Evolutionary conservation across 2,329 filamentous ascomycete species (phyloP).

Genomic region (Ophiostoma novo-ulmi): DNA sequence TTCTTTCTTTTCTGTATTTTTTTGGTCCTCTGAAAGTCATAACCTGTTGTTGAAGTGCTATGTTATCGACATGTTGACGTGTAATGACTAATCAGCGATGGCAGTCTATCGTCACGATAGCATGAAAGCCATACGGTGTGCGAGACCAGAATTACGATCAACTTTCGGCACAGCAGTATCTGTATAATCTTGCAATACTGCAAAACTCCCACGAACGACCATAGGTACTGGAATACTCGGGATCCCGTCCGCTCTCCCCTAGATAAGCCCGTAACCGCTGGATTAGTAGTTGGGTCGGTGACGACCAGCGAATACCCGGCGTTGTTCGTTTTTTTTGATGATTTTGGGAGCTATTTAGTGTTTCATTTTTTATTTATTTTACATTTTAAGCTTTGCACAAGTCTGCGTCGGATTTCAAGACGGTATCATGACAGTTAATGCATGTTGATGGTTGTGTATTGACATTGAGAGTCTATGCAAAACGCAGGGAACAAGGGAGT

Average conservation of each 20-base stretch:
- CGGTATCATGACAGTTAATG: too few species aligned
- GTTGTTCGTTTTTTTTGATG: background rate
- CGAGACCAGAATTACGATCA: background rate
- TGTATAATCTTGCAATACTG: background rate
- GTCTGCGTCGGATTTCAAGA: too few species aligned
- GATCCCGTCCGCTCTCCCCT: conserved; percentile 10
- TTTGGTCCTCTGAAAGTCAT: too few species aligned
- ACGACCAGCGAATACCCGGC: background rate
- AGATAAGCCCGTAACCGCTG: background rate
- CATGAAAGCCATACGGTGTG: too few species aligned
- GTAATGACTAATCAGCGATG: too few species aligned
- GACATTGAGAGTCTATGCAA: too few species aligned
- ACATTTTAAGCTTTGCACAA: background rate
- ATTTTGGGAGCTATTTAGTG: too few species aligned
- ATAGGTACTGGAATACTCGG: conserved; percentile 10
- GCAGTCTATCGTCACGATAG: too few species aligned
- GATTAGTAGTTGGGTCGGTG: background rate
- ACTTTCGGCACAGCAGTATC: background rate
- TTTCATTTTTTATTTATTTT: background rate
- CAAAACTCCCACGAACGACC: background rate
- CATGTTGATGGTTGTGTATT: background rate
- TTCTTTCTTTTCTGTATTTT: too few species aligned
- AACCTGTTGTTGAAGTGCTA: too few species aligned
- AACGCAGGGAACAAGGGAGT: too few species aligned
- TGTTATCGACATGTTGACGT: too few species aligned